phyloP scores from a whole-genome alignment of 192 early-diverging fungal species.

The Coemansia sp. region DNA sequence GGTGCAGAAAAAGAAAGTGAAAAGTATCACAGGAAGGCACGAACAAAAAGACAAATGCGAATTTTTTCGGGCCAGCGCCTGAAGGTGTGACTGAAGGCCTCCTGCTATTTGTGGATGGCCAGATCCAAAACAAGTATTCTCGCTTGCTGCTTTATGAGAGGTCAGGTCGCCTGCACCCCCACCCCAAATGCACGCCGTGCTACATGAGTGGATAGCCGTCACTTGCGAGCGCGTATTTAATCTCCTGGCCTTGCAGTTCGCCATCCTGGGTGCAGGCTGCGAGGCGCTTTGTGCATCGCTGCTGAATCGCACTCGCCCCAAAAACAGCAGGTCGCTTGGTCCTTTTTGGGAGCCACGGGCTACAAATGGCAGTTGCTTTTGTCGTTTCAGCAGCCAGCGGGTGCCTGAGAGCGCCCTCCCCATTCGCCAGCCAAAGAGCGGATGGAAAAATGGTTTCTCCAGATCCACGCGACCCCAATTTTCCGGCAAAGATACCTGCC shows the following conservation, averaged over 20 bases:
- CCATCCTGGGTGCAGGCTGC: neutral
- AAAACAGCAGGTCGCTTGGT: neutral
- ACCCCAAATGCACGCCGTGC: slow-evolving; percentile 5
- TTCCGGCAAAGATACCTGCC: neutral
- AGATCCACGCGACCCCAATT: neutral
- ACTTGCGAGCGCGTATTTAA: neutral
- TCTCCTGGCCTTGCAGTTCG: neutral
- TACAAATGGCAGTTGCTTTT: no score
- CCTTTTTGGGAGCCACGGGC: no score
- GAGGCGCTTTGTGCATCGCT: neutral
- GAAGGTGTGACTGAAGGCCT: neutral
- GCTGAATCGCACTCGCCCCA: neutral
- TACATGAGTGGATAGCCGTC: slow-evolving; percentile 5
- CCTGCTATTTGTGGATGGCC: neutral
- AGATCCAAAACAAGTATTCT: neutral
- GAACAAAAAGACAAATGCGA: neutral
- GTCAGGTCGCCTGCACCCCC: slow-evolving; percentile 1
- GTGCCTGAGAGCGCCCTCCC: neutral
- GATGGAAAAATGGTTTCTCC: slow-evolving; percentile 8
- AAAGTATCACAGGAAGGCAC: neutral
- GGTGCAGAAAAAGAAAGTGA: slow-evolving; percentile 1
- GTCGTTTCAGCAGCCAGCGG: no score
- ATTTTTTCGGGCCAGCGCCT: neutral
- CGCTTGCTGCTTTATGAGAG: neutral
- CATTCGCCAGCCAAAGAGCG: neutral